Percentiles rank a stretch among this genome's conserved stretches.
phyloP scores from a whole-genome alignment of 2,329 filamentous ascomycete species.

The Blumeria graminis region DNA sequence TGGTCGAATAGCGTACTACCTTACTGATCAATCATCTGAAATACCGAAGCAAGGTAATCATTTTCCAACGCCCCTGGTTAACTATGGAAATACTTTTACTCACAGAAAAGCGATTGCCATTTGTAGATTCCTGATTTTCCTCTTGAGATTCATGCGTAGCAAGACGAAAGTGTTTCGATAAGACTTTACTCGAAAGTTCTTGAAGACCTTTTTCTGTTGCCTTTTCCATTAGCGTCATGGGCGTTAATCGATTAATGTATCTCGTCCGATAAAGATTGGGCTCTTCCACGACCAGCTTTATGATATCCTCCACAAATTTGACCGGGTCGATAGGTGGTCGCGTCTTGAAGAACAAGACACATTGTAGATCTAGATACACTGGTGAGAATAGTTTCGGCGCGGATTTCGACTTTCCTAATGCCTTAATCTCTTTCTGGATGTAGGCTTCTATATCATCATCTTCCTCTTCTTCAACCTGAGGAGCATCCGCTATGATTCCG shows the following conservation, averaged over 20 bases:
- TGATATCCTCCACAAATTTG: constrained; percentile 28
- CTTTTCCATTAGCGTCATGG: constrained; percentile 29
- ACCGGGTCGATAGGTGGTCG: constrained; percentile 29
- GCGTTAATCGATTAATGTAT: constrained; percentile 37
- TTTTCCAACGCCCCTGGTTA: no score
- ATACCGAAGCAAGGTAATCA: no score
- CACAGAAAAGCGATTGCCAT: background rate
- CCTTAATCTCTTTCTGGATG: constrained; percentile 46
- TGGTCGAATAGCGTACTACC: constrained; percentile 63
- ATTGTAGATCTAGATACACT: constrained; percentile 32
- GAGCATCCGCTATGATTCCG: constrained; percentile 17
- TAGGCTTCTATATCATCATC: constrained; percentile 39
- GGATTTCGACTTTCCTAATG: constrained; percentile 25
- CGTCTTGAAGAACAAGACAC: constrained; percentile 37
- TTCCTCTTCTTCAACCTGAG: constrained; percentile 15
- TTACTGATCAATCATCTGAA: no score
- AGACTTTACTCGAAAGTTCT: constrained; percentile 35
- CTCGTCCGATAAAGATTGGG: constrained; percentile 23
- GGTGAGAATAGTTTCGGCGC: constrained; percentile 23
- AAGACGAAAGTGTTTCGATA: constrained; percentile 32
- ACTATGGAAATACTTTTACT: background rate
- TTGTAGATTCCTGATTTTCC: constrained; percentile 2
- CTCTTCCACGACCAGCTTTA: constrained; percentile 24
- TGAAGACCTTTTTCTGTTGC: constrained; percentile 45
- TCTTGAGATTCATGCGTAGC: no score